Evolutionary conservation across 176 grass and related monocot genomes (phyloP).

Genomic region (Hyparrhenia diplandra): DNA sequence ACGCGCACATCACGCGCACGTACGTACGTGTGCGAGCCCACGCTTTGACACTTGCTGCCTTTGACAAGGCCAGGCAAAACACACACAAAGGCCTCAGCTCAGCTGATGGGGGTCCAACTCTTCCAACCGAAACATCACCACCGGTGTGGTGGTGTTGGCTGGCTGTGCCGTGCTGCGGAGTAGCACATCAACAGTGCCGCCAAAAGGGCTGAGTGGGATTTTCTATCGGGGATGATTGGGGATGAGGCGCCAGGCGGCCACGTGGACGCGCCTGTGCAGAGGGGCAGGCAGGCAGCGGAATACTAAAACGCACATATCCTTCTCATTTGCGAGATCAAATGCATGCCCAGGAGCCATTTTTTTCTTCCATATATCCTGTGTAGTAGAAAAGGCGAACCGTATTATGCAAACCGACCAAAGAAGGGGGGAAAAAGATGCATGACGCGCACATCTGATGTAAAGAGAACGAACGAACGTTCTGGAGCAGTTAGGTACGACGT

Average conservation of each 20-base stretch:
- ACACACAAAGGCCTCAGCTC: too few relatives aligned
- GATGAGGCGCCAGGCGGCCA: neutral
- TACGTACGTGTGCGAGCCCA: neutral
- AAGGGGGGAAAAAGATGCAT: neutral
- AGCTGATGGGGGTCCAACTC: too few relatives aligned
- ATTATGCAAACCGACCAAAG: neutral
- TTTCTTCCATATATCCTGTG: neutral
- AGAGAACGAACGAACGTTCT: neutral
- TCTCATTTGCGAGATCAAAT: too few relatives aligned
- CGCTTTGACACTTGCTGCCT: slow-evolving; percentile 43
- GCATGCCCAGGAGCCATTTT: neutral
- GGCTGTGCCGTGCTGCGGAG: neutral
- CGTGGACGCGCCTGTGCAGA: slow-evolving; percentile 37
- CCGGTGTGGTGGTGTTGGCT: neutral
- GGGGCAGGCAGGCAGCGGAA: neutral
- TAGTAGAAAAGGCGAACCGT: neutral
- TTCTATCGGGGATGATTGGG: slow-evolving; percentile 31
- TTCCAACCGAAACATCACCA: neutral
- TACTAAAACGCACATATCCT: neutral
- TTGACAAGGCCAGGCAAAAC: neutral
- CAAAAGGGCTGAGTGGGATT: neutral
- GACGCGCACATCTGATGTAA: neutral
- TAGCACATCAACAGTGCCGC: slow-evolving; percentile 8
- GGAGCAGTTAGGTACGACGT: slow-evolving; percentile 29
- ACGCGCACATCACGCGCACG: slow-evolving; percentile 29